Evolutionary conservation across 2,329 filamentous ascomycete genomes (phyloP).

Genomic region (Cladosporium colombiae): DNA sequence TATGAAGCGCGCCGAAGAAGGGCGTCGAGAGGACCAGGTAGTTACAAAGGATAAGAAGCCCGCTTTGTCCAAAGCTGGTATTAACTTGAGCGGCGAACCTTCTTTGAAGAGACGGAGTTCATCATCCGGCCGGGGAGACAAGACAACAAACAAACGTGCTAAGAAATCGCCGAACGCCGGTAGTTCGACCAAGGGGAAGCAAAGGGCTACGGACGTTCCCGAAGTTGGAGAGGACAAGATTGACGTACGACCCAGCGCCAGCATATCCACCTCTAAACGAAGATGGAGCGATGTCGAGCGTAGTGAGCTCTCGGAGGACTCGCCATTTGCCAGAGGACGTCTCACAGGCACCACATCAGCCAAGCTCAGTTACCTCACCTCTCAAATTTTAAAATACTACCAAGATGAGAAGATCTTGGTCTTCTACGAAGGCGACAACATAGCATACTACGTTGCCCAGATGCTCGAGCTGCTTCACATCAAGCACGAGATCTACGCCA

Average conservation of each 20-base stretch:
- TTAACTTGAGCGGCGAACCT: constrained; percentile 43
- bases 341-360: constrained; percentile 80
- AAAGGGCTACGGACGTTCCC: background rate
- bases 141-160: background rate
- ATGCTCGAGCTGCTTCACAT: constrained; percentile 71
- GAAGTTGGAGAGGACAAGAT: background rate
- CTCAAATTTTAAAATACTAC: constrained; percentile 68
- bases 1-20: constrained; percentile 25
- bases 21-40: constrained; percentile 26
- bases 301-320: constrained; percentile 36
- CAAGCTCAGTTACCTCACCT: constrained; percentile 83
- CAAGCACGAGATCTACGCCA: constrained; percentile 67
- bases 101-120: constrained; percentile 32
- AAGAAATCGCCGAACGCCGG: background rate
- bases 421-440: constrained; percentile 88
- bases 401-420: constrained; percentile 80
- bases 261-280: background rate
- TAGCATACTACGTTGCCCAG: constrained; percentile 82
- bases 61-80: constrained; percentile 38
- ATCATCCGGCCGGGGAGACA: background rate
- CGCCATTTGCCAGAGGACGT: constrained; percentile 59
- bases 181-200: background rate
- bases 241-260: background rate
- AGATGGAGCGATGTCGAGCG: constrained; percentile 19
- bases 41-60: constrained; percentile 24